phyloP scores from a whole-genome alignment of 306 rosid genomes.

The Boehmeria nivea region DNA sequence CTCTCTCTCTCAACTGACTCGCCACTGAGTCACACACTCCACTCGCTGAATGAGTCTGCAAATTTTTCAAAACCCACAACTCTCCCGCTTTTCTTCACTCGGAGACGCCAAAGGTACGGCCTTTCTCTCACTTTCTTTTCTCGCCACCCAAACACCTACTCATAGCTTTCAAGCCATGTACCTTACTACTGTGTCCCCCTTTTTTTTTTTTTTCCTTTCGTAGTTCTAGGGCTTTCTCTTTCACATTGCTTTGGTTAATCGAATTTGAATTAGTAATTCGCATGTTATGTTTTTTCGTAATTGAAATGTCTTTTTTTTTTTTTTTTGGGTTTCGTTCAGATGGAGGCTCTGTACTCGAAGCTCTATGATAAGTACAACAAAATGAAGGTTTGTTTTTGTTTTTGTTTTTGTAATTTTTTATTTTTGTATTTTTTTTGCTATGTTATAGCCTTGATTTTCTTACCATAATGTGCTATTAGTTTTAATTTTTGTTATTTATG shows the following conservation, averaged over 20 bases:
- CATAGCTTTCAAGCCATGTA: neutral
- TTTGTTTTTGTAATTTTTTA: neutral
- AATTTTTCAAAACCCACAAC: neutral
- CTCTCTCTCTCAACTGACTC: no score
- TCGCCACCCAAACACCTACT: conserved; percentile 6
- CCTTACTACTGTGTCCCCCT: no score
- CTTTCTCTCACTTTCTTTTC: conserved; percentile 1
- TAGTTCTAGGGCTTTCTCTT: conserved; percentile 3
- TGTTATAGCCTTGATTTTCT: no score
- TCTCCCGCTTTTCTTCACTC: neutral
- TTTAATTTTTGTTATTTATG: no score
- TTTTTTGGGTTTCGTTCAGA: conserved; percentile 17
- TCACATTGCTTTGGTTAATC: neutral
- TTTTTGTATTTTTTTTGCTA: neutral
- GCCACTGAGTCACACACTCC: no score
- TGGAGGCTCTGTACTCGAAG: conserved; percentile 75
- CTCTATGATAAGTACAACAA: conserved; percentile 66
- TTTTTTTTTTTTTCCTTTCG: no score
- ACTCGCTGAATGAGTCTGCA: neutral
- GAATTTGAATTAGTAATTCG: neutral
- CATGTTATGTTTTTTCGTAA: no score
- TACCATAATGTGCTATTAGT: no score
- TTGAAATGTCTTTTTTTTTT: no score
- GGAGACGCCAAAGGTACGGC: neutral
- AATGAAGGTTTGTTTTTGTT: conserved; percentile 50